A percentile compares a stretch with the other conserved stretches of the same genome.
Evolutionary conservation across 805 yeast species (phyloP).

Genomic region (Zygoascus tannicola): DNA sequence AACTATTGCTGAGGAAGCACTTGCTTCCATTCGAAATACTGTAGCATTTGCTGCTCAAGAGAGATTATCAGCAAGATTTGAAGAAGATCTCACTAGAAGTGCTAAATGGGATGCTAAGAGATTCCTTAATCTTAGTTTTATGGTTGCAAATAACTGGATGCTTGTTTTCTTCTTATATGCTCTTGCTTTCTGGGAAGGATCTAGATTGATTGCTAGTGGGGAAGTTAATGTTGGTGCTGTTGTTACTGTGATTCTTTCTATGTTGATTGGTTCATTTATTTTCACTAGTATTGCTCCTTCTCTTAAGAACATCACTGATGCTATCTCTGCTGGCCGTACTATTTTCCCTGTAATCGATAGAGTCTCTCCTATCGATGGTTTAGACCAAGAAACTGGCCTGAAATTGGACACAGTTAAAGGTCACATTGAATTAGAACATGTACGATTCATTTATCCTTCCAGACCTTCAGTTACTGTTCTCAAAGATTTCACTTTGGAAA

Average conservation of each 20-base stretch:
- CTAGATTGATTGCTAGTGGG: slow-evolving; percentile 29
- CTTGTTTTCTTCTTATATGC: slow-evolving; percentile 32
- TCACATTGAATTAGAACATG: slow-evolving; percentile 73
- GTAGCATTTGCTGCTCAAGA: slow-evolving; percentile 36
- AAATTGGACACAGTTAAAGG: slow-evolving; percentile 33
- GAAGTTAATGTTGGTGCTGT: slow-evolving; percentile 27
- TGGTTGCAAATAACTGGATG: slow-evolving; percentile 33
- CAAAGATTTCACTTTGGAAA: slow-evolving; percentile 61
- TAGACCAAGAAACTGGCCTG: slow-evolving; percentile 21
- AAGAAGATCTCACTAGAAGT: slow-evolving; percentile 22
- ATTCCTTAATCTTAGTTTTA: slow-evolving; percentile 24
- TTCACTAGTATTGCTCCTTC: slow-evolving; percentile 35
- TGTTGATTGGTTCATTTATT: slow-evolving; percentile 36
- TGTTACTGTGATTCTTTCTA: slow-evolving; percentile 31
- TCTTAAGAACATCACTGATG: slow-evolving; percentile 29
- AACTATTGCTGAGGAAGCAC: slow-evolving; percentile 34
- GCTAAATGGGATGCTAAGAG: slow-evolving; percentile 20
- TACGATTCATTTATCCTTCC: slow-evolving; percentile 76
- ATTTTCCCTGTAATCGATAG: slow-evolving; percentile 37
- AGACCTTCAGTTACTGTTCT: slow-evolving; percentile 75
- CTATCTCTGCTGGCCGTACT: slow-evolving; percentile 33
- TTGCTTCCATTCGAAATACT: slow-evolving; percentile 34
- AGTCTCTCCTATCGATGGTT: slow-evolving; percentile 31
- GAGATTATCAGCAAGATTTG: slow-evolving; percentile 27
- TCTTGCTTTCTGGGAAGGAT: slow-evolving; percentile 36